These are phyloP conservation scores for Candida endomychidarum DNA, from an alignment of 805 yeast species.

Conservation along the genomic window DNA sequence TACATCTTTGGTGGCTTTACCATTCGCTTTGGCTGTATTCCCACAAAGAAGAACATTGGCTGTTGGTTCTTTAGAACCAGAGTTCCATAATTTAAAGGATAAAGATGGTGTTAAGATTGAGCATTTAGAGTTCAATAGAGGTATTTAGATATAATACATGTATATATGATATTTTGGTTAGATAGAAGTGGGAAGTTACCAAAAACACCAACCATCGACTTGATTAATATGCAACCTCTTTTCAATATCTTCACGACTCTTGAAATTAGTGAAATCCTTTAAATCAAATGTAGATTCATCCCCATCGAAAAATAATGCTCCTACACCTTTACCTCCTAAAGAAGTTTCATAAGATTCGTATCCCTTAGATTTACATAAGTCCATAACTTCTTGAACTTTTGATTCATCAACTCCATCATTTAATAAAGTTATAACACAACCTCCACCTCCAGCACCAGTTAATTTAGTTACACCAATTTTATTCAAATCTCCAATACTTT, in stretches of 20 bases:
- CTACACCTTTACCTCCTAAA: constrained; percentile 91
- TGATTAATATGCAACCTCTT: constrained; percentile 43
- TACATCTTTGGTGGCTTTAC: constrained; percentile 85
- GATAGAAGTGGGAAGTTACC: constrained; percentile 53
- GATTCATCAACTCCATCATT: constrained; percentile 41
- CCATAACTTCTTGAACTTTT: constrained; percentile 35
- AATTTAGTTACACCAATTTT: constrained; percentile 84
- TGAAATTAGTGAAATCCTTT: constrained; percentile 38
- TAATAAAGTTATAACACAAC: constrained; percentile 90
- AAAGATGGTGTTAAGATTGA: constrained; percentile 56
- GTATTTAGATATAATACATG: constrained; percentile 53
- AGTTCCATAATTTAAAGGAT: constrained; percentile 62
- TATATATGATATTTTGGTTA: no score
- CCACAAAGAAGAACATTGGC: constrained; percentile 78
- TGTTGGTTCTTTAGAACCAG: constrained; percentile 60
- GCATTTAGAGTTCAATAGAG: constrained; percentile 85
- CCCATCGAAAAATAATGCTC: constrained; percentile 33
- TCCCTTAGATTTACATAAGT: constrained; percentile 44
- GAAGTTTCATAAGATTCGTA: constrained; percentile 77
- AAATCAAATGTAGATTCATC: constrained; percentile 22
- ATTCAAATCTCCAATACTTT: constrained; percentile 60
- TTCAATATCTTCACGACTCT: constrained; percentile 50
- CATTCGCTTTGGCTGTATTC: constrained; percentile 93
- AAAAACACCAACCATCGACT: constrained; percentile 55
- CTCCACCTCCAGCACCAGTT: constrained; percentile 99